Conservation (phyloP, 345 rosid genomes). For the Eucalyptus coolabah region DNA sequence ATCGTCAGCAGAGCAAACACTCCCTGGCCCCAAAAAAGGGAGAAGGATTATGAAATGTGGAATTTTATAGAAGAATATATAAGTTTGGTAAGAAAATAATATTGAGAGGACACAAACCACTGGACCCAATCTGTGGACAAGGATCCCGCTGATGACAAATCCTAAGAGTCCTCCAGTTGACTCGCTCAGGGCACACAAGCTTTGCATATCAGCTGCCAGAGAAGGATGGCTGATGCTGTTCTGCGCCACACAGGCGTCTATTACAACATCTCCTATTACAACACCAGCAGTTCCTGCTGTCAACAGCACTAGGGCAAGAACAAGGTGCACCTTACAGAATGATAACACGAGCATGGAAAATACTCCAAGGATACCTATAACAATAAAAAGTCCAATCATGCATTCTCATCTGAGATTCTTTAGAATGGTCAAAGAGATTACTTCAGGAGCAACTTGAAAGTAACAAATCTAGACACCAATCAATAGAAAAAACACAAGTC, state of each 20-base stretch:
- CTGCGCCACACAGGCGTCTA: slow-evolving; percentile 68
- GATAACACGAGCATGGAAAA: slow-evolving; percentile 45
- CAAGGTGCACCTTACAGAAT: slow-evolving; percentile 33
- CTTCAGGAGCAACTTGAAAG: not conserved
- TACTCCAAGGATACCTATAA: slow-evolving; percentile 36
- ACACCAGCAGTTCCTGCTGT: slow-evolving; percentile 46
- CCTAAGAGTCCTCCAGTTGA: slow-evolving; percentile 61
- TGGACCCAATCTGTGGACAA: slow-evolving; percentile 46
- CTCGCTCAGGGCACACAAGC: slow-evolving; percentile 56
- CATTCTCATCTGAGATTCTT: not conserved
- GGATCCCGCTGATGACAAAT: slow-evolving; percentile 51
- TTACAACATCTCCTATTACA: slow-evolving; percentile 64
- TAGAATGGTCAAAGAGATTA: not conserved
- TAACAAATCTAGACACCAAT: not conserved
- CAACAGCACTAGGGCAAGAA: slow-evolving; percentile 31
- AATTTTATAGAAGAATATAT: not conserved
- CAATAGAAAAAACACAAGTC: not conserved
- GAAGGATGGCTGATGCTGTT: slow-evolving; percentile 46
- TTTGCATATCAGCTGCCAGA: slow-evolving; percentile 71
- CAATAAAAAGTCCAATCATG: not conserved
- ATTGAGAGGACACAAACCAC: slow-evolving; percentile 15
- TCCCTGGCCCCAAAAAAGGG: slow-evolving; percentile 36
- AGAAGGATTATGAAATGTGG: not conserved
- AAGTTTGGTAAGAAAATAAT: not conserved
- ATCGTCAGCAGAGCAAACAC: slow-evolving; percentile 72